A percentile compares a stretch with the other conserved stretches of the same genome.
Evolutionary conservation across 306 rosid species (phyloP).

Genomic region (Medicago arabica): DNA sequence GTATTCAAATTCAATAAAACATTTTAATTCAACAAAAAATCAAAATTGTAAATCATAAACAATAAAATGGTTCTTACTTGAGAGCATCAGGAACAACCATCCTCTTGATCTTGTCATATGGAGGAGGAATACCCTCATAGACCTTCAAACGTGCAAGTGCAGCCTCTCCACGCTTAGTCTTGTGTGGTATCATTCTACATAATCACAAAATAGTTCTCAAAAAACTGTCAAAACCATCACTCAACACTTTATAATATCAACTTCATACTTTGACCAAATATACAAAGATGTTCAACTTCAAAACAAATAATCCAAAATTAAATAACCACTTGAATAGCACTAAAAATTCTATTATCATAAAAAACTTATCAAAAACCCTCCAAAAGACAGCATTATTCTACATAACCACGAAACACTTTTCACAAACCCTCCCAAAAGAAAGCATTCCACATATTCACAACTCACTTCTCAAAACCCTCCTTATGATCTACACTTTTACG

Average conservation of each 20-base stretch:
- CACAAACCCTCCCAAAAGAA: no score
- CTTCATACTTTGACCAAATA: not conserved
- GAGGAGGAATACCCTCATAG: constrained; percentile 12
- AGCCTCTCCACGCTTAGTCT: constrained; percentile 12
- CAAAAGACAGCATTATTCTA: no score
- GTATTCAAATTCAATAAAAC: not conserved
- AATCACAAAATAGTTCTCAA: not conserved
- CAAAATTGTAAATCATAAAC: not conserved
- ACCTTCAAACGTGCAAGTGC: not conserved
- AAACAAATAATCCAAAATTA: no score
- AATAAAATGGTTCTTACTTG: not conserved
- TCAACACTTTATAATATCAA: not conserved
- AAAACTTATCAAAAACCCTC: no score
- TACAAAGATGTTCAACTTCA: no score
- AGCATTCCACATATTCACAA: no score
- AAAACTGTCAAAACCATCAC: not conserved
- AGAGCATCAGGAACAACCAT: constrained; percentile 17
- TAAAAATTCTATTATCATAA: no score
- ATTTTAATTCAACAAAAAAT: not conserved
- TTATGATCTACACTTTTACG: no score
- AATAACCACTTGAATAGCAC: no score
- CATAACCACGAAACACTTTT: no score
- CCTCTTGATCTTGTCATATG: constrained; percentile 10
- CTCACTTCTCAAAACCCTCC: no score
- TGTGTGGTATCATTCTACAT: constrained; percentile 15